Evolutionary conservation across 208 protist genomes (phyloP), one percentile per base, ranked within the genome.

Genomic region (Crithidia expoeki): DNA sequence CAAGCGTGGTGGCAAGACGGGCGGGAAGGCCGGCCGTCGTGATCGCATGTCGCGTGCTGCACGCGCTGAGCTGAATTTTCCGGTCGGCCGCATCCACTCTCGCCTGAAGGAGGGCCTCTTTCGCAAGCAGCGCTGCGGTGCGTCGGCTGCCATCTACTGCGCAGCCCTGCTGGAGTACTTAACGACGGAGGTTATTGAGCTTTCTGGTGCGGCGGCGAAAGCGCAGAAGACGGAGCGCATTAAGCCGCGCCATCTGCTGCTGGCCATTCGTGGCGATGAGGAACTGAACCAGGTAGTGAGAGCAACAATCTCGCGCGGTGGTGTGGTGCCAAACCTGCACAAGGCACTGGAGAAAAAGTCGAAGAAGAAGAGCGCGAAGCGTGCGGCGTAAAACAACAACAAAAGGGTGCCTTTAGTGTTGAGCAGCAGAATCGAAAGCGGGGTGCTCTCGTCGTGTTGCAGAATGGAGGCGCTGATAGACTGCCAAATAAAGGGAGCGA

Each of bases 111-210:
- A 97, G 51, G 86, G 96, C 19, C 92, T 98, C 44, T 90, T 94
- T 67, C 87, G 89, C 75, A 93, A 98, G 59, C 94, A 97, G 70
- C 96, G 99, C 58, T 98, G 99, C 51, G 97, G 97, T 38, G 97
- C 97, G 32, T 98, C 95, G 7, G 98, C 98, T 0, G 97, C 98
- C 12, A 99, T 99, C 58, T 99, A 99, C 94, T 92, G 86, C 64
- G 98, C 98, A 33, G 98, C 99, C 14, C 94, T 99, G 78, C 87
- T 99, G 33, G 98, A 99, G 86, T 99, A 99, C 83, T 83, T 99
- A 11, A 98, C 96, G 36, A 98, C 98, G 23, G 99, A 99, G 88
- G 95, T 99, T 59, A 96, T 99, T 61, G 98, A 99, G 89, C 90
- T 99, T 1, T 98, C 98, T 4, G 97, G 98, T 27, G 98, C 98